Base-by-base conservation (phyloP, 1,284 basidiomycete species). In the Rhodotorula sp. region DNA sequence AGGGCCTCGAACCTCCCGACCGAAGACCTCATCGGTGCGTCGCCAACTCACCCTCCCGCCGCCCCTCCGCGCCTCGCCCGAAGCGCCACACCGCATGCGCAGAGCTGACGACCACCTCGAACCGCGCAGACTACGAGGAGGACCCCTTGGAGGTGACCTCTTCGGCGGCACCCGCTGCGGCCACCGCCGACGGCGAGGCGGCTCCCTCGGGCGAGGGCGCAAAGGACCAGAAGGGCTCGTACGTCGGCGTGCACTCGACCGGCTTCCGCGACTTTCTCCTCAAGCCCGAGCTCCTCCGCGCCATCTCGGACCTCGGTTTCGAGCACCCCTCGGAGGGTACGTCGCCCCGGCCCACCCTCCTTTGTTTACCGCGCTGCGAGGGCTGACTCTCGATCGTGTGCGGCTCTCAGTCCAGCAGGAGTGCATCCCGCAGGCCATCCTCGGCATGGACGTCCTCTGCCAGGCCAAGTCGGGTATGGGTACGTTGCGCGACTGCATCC, bases 391-490 rank as follows among this genome's bases (percentile, higher is more conserved):
- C 23, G 66, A 44, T 23, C 50, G 56, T 19, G 9, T 76, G 19
- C 23, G 52, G n/a, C 49, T 17, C 50, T 3, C 81, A 98, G 97
- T 99, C 77, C 97, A 99, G 85, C 97, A 99, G 85, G 97, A 99
- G 86, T 99, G 97, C 83, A 99, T 99, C 78, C 97, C 97, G 66
- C 97, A 99, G 85, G 96, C 97, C 71, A 97, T 99, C 78, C 88
- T 99, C 65, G 96, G 97, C 76, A 99, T 98, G 92, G 97, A 99
- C 81, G 96, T 99, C 64, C 88, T 99, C 66, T 99, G 97, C 84
- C 97, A 99, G 85, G 97, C 97, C 78, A 99, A 99, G 85, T 99
- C 97, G 63, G 97, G 97, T 85, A 97, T 99, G 85, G 97, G 78
- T 78, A 46, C 53, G 77, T 74, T 25, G 1, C 27, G 10, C n/a